Conservation (phyloP, 2,329 filamentous ascomycete species). For the Grosmannia clavigera region DNA sequence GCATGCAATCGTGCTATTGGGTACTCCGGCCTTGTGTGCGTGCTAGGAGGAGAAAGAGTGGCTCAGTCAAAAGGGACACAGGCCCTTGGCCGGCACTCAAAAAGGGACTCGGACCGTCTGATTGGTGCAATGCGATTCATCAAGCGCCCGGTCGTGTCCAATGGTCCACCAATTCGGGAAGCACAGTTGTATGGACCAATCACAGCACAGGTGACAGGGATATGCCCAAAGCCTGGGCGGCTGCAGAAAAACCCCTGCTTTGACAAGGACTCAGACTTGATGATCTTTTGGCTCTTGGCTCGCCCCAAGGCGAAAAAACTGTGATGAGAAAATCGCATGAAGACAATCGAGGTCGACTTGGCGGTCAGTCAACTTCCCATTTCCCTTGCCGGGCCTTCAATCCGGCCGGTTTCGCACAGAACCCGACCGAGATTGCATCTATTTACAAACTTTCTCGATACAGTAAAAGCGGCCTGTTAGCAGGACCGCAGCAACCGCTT, state of each 20-base stretch:
- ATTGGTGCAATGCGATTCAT: background rate
- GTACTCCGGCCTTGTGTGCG: background rate
- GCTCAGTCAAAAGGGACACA: background rate
- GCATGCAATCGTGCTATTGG: conserved; percentile 1
- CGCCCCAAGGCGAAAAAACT: background rate
- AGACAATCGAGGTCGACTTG: too few species aligned
- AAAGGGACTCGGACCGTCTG: background rate
- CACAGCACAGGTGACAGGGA: background rate
- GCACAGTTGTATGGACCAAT: background rate
- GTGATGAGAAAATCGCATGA: background rate
- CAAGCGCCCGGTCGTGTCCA: background rate
- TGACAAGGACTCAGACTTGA: too few species aligned
- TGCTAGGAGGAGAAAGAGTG: background rate
- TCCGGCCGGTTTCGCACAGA: background rate
- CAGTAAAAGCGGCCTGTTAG: too few species aligned
- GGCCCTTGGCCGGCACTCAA: background rate
- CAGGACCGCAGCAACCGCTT: too few species aligned
- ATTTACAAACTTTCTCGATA: background rate
- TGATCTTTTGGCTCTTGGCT: background rate
- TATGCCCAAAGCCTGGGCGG: background rate
- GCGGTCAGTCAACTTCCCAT: too few species aligned
- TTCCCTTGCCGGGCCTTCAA: background rate
- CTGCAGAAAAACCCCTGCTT: background rate
- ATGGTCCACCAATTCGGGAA: background rate
- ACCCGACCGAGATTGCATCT: background rate